These are phyloP conservation scores for Prunus mume DNA, from an alignment of 306 rosid genomes.

Conservation along the genomic window DNA sequence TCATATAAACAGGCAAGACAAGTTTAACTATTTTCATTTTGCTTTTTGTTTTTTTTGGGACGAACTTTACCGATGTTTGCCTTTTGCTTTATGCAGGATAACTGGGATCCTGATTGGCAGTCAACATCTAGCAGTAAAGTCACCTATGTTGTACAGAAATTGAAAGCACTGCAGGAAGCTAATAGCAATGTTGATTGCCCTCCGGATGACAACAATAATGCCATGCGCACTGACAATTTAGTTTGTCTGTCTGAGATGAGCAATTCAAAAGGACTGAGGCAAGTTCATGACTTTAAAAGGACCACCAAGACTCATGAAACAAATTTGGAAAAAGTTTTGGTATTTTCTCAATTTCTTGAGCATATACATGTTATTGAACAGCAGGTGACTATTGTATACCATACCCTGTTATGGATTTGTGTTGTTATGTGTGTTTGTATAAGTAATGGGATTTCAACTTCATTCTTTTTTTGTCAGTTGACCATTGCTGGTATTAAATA, in stretches of 20 bases:
- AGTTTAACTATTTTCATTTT: constrained; percentile 2
- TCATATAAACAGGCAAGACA: constrained; percentile 86
- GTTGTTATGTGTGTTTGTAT: neutral
- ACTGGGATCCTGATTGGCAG: constrained; percentile 99
- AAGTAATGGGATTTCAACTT: constrained; percentile 21
- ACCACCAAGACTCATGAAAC: constrained; percentile 25
- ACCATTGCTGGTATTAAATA: constrained; percentile 71
- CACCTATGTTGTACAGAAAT: constrained; percentile 59
- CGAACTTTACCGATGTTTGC: constrained; percentile 15
- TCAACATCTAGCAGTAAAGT: constrained; percentile 97
- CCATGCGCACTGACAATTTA: constrained; percentile 22
- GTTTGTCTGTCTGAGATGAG: constrained; percentile 30
- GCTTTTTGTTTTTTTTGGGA: neutral
- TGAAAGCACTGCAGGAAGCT: constrained; percentile 67
- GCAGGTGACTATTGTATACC: constrained; percentile 53
- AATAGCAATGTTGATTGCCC: constrained; percentile 32
- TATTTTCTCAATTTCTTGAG: constrained; percentile 97
- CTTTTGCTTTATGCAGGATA: constrained; percentile 56
- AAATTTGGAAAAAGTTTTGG: constrained; percentile 67
- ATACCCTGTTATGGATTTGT: neutral
- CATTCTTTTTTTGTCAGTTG: constrained; percentile 51
- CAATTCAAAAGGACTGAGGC: constrained; percentile 25
- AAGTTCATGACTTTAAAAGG: constrained; percentile 28
- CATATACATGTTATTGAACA: constrained; percentile 96
- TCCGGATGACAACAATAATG: constrained; percentile 26